Evolutionary conservation across 768 basidiomycete species (phyloP), one percentile per base, ranked within the genome.

Genomic region (Amanita phalloides): DNA sequence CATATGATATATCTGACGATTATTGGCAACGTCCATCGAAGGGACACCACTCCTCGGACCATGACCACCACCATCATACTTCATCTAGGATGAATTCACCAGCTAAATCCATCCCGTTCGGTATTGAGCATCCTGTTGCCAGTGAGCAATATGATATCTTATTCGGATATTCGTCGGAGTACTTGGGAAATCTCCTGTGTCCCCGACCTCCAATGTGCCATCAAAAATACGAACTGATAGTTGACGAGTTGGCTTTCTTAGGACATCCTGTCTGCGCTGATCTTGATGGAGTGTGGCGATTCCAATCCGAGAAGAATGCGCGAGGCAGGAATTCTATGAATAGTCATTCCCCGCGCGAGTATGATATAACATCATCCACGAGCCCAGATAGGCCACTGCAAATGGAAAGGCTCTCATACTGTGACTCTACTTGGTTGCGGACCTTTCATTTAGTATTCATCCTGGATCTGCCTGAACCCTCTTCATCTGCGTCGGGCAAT

Each of bases 251-350:
- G 23, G 89, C 82, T 4, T 98, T 97, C 64, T 75, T 97, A 41
- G 96, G 96, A 0, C 94, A 98, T 64, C 96, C 95, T 1, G 92
- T 97, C 2, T 88, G 86, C 61, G 79, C 78, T 9, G 85, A 88
- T 48, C 60, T 71, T 26, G 82, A 85, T 57, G 88, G 85, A 1
- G 71, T 62, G 11, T 93, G 93, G 91, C 71, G 72, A 37, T 89
- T 89, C 64, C 80, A 76, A 61, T 70, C 71, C n/a, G 84, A 86
- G 58, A 81, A 76, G 56, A 57, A 61, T 35, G 71, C 76, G 21
- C 70, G 82, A 53, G 84, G 82, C 33, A 67, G 84, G 23, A 82
- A 78, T 38, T 72, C 76, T 6, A 72, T 75, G 51, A 75, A 56
- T 43, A 63, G 62, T 8, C 55, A 62, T n/a, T 65, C 67, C 3